Conservation (phyloP, 2,329 filamentous ascomycete species). For the Ceratocystis eucalypticola region DNA sequence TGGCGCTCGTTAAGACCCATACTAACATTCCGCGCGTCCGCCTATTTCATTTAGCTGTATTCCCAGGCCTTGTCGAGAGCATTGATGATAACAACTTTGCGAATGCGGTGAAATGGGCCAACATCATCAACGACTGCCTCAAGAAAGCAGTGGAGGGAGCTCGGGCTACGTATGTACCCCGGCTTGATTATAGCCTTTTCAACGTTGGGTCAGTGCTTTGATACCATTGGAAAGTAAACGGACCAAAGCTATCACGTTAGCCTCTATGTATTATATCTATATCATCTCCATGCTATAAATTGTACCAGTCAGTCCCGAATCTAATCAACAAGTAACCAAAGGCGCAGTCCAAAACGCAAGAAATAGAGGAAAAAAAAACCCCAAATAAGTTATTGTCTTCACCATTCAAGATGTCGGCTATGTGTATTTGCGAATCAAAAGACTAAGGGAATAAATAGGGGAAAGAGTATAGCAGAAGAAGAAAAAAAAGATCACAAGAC, state of each 20-base stretch:
- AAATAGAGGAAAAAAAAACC: not conserved
- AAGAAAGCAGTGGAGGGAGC: conserved; percentile 27
- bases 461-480: not conserved
- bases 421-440: not conserved
- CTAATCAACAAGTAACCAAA: not conserved
- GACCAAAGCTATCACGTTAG: no score
- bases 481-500: conserved; percentile 1
- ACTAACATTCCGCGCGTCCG: conserved; percentile 18
- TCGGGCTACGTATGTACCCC: not conserved
- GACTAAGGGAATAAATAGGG: conserved; percentile 10
- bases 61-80: conserved; percentile 48
- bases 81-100: conserved; percentile 46
- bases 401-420: conserved; percentile 2
- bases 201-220: not conserved
- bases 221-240: no score
- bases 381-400: not conserved
- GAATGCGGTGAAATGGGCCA: conserved; percentile 45
- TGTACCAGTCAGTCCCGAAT: no score
- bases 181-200: not conserved
- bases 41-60: conserved; percentile 35
- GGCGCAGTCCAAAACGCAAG: not conserved
- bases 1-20: not conserved
- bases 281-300: no score
- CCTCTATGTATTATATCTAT: no score
- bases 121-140: conserved; percentile 42